Evolutionary conservation across 2,329 filamentous ascomycete genomes (phyloP).

Genomic region (Seiridium cupressi): DNA sequence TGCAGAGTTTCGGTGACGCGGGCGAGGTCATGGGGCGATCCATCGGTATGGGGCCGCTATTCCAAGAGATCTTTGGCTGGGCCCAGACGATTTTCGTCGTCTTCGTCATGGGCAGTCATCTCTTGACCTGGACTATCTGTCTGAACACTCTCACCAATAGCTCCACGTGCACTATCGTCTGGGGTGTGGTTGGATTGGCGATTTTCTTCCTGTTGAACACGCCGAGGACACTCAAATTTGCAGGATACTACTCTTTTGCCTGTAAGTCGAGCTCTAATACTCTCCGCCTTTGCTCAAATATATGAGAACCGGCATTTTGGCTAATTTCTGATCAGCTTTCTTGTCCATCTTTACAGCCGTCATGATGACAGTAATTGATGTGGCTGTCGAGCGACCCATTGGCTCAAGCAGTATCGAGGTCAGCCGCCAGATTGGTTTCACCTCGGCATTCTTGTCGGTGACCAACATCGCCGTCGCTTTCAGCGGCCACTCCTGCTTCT

Average conservation of each 20-base stretch:
- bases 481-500: conserved; percentile 67
- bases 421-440: conserved; percentile 40
- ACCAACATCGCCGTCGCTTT: conserved; percentile 68
- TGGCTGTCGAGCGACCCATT: conserved; percentile 45
- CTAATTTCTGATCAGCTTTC: conserved; percentile 39
- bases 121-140: conserved; percentile 67
- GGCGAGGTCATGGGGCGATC: conserved; percentile 52
- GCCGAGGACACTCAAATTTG: conserved; percentile 60
- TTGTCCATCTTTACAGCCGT: conserved; percentile 61
- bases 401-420: conserved; percentile 31
- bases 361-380: conserved; percentile 61
- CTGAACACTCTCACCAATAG: conserved; percentile 62
- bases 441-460: conserved; percentile 54
- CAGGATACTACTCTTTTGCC: conserved; percentile 60
- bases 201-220: conserved; percentile 59
- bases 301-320: not conserved
- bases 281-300: not conserved
- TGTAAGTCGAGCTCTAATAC: conserved; percentile 30
- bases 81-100: conserved; percentile 61
- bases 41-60: conserved; percentile 47
- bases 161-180: conserved; percentile 62
- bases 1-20: conserved; percentile 65
- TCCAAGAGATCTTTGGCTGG: conserved; percentile 58
- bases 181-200: conserved; percentile 56
- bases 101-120: conserved; percentile 67